A percentile compares a stretch with the other conserved stretches of the same genome.
These are phyloP conservation scores for Lachancea mirantina DNA, from an alignment of 805 yeast genomes.

Conservation along the genomic window DNA sequence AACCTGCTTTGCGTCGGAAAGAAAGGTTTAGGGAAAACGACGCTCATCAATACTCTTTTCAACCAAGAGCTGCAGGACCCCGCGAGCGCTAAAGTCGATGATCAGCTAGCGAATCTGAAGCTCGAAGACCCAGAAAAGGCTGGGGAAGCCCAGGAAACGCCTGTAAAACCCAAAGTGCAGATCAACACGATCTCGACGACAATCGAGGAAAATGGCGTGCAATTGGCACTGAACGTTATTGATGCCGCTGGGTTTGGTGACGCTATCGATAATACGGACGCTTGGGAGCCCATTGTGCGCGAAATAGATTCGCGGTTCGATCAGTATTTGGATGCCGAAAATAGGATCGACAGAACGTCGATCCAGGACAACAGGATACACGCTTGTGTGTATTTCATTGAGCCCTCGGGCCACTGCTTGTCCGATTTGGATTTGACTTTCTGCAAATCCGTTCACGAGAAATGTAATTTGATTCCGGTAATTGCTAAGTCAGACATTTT, in stretches of 20 bases:
- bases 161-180: slow-evolving; percentile 33
- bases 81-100: slow-evolving; percentile 9
- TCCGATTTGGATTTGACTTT: slow-evolving; percentile 83
- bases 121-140: slow-evolving; percentile 9
- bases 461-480: slow-evolving; percentile 89
- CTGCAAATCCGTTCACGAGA: slow-evolving; percentile 80
- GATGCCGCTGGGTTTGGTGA: slow-evolving; percentile 96
- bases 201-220: slow-evolving; percentile 91
- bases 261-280: slow-evolving; percentile 65
- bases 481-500: slow-evolving; percentile 93
- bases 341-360: slow-evolving; percentile 64
- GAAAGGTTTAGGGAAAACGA: slow-evolving; percentile 87
- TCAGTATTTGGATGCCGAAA: slow-evolving; percentile 82
- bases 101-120: slow-evolving; percentile 10
- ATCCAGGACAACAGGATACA: slow-evolving; percentile 81
- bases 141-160: slow-evolving; percentile 9
- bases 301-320: slow-evolving; percentile 85
- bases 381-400: slow-evolving; percentile 88
- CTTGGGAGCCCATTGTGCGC: slow-evolving; percentile 88
- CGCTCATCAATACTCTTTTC: slow-evolving; percentile 86
- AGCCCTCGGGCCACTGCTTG: slow-evolving; percentile 93
- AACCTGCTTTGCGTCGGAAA: slow-evolving; percentile 89
- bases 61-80: slow-evolving; percentile 48
- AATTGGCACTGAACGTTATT: slow-evolving; percentile 72
- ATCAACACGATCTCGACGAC: slow-evolving; percentile 59